These are phyloP conservation scores for Neonectria magnoliae DNA, from an alignment of 2,329 filamentous ascomycete species.

Conservation along the genomic window DNA sequence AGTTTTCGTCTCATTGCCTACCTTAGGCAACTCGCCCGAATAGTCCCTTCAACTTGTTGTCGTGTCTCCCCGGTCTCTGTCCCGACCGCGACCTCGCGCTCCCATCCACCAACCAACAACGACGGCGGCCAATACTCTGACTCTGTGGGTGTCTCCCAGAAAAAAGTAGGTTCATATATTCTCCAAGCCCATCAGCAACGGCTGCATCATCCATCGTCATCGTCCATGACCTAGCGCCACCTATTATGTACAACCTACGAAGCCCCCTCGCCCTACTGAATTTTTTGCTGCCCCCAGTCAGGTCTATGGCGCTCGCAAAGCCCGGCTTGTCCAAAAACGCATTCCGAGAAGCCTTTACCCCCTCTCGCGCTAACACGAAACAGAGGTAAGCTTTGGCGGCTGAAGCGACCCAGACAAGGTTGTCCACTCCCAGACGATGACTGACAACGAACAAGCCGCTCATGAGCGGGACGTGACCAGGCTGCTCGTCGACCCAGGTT, in stretches of 20 bases:
- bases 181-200: background rate
- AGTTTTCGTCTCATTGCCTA: background rate
- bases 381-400: constrained; percentile 27
- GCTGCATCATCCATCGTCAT: constrained; percentile 21
- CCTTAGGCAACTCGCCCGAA: background rate
- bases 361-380: constrained; percentile 25
- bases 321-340: constrained; percentile 13
- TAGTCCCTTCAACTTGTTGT: background rate
- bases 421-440: constrained; percentile 8
- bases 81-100: background rate
- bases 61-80: background rate
- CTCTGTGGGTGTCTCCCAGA: background rate
- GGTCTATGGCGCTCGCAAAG: constrained; percentile 2
- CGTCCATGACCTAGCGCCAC: constrained; percentile 1
- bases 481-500: constrained; percentile 18
- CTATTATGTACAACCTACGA: background rate
- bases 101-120: background rate
- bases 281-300: constrained; percentile 4
- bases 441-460: background rate
- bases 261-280: background rate
- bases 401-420: constrained; percentile 23
- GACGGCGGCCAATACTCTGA: background rate
- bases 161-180: constrained; percentile 5
- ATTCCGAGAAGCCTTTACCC: constrained; percentile 6
- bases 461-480: constrained; percentile 17